These are phyloP conservation scores for Tulasnella sp. DNA, from an alignment of 768 basidiomycete species.

Conservation along the genomic window DNA sequence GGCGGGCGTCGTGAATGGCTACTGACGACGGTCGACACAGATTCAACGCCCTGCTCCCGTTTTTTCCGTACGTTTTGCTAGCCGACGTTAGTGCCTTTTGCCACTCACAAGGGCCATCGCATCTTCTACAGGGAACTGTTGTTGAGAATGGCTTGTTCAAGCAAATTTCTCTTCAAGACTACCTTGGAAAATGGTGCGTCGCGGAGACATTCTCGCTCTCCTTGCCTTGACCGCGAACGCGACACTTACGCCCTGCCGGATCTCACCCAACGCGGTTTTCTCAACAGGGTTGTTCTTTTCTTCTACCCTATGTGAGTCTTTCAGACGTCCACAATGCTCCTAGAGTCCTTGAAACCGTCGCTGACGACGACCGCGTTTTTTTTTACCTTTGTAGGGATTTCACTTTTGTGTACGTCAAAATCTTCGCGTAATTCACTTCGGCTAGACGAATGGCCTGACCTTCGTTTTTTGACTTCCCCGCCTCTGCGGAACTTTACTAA, in stretches of 20 bases:
- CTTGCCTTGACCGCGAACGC: constrained; percentile 17
- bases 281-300: constrained; percentile 77
- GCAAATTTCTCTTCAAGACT: constrained; percentile 68
- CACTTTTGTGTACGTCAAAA: constrained; percentile 55
- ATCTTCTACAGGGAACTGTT: constrained; percentile 40
- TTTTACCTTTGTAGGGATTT: constrained; percentile 69
- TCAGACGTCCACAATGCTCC: constrained; percentile 1
- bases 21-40: neutral
- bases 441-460: neutral
- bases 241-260: constrained; percentile 25
- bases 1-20: neutral
- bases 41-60: constrained; percentile 82
- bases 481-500: constrained; percentile 29
- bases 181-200: constrained; percentile 74
- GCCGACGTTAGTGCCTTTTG: neutral
- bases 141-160: constrained; percentile 75
- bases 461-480: constrained; percentile 18
- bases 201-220: constrained; percentile 4
- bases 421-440: neutral
- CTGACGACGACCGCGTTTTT: neutral
- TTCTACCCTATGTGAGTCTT: constrained; percentile 84
- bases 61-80: constrained; percentile 50
- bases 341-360: neutral
- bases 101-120: neutral
- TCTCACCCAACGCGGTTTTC: constrained; percentile 12